A percentile compares a stretch with the other conserved stretches of the same genome.
These are phyloP conservation scores for Tarenaya hassleriana DNA, from an alignment of 345 rosid species.

Conservation along the genomic window DNA sequence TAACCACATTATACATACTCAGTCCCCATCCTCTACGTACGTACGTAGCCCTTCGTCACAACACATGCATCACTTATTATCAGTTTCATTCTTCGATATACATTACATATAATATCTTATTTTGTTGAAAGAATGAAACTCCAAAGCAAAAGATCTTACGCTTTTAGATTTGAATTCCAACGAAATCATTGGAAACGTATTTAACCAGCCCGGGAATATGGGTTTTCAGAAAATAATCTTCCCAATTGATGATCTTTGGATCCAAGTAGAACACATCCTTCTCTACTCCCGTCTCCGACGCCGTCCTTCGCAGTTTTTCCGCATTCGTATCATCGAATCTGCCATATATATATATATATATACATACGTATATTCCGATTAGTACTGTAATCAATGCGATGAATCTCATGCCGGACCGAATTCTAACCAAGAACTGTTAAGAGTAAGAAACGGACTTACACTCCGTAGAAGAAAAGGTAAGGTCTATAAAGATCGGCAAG, in stretches of 20 bases:
- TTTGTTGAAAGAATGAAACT: no score
- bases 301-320: slow-evolving; percentile 7
- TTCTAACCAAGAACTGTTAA: no score
- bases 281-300: slow-evolving; percentile 10
- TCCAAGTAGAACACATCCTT: slow-evolving; percentile 35
- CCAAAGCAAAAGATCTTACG: no score
- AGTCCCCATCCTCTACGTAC: no score
- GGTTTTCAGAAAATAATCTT: slow-evolving; percentile 35
- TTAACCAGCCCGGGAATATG: slow-evolving; percentile 49
- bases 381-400: neutral
- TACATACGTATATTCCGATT: no score
- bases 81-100: no score
- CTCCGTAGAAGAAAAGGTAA: slow-evolving; percentile 25
- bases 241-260: slow-evolving; percentile 44
- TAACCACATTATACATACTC: no score
- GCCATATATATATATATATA: neutral
- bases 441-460: slow-evolving; percentile 12
- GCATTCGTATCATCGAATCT: slow-evolving; percentile 29
- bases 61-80: no score
- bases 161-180: no score
- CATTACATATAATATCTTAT: no score
- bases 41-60: no score
- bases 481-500: slow-evolving; percentile 31
- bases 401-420: neutral
- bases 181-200: slow-evolving; percentile 16